Conservation (phyloP, 2,329 filamentous ascomycete genomes). For the Neophaeococcomyces mojaviensis region DNA sequence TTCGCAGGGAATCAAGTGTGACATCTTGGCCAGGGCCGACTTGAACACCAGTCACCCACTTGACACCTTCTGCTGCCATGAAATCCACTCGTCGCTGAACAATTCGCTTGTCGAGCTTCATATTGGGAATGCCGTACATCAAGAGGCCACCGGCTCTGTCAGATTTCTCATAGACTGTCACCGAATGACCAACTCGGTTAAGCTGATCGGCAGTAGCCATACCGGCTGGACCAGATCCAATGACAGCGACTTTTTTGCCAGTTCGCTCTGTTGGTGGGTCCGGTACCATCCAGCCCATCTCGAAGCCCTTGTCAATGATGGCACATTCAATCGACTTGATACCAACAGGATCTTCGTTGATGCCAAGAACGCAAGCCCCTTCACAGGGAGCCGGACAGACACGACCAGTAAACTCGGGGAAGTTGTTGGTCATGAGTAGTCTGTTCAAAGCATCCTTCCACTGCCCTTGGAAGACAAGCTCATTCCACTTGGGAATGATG, state of each 20-base stretch:
- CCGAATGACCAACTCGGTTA: conserved; percentile 80
- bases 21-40: conserved; percentile 68
- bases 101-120: conserved; percentile 98
- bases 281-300: conserved; percentile 97
- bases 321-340: conserved; percentile 99
- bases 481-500: conserved; percentile 97
- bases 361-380: conserved; percentile 89
- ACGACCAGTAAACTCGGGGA: conserved; percentile 95
- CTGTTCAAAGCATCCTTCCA: conserved; percentile 91
- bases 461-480: conserved; percentile 65
- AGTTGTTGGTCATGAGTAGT: conserved; percentile 94
- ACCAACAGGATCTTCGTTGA: conserved; percentile 92
- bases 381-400: conserved; percentile 96
- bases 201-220: conserved; percentile 87
- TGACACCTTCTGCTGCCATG: conserved; percentile 81
- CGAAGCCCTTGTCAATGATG: conserved; percentile 94
- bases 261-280: conserved; percentile 69
- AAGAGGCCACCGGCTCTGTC: conserved; percentile 85
- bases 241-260: conserved; percentile 79
- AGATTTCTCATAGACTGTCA: conserved; percentile 87
- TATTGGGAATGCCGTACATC: conserved; percentile 98
- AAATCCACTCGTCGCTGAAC: conserved; percentile 94
- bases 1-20: conserved; percentile 64
- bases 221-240: conserved; percentile 87
- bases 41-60: conserved; percentile 68